phyloP scores from a whole-genome alignment of 2,329 filamentous ascomycete genomes.

The Xylaria sp. region DNA sequence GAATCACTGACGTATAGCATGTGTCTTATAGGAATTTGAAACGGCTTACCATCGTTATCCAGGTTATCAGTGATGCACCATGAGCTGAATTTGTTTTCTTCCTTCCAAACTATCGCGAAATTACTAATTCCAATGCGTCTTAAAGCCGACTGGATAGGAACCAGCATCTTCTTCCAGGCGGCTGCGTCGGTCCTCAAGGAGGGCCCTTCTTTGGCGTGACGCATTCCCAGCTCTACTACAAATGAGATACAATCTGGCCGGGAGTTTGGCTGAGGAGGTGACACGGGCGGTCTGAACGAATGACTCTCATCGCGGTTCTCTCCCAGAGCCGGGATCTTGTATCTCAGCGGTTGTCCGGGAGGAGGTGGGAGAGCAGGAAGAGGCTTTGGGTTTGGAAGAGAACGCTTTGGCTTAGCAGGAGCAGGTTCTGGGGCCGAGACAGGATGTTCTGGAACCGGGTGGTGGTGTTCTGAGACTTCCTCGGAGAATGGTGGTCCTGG shows the following conservation, averaged over 20 bases:
- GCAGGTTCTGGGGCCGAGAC: too few species aligned
- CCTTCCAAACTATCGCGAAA: neutral
- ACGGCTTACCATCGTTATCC: neutral
- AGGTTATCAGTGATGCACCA: conserved; percentile 19
- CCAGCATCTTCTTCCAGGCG: neutral
- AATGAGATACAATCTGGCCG: neutral
- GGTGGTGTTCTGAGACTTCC: too few species aligned
- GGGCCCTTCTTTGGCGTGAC: neutral
- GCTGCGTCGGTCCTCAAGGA: neutral
- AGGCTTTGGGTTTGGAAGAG: too few species aligned
- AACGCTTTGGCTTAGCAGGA: too few species aligned
- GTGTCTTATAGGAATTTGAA: neutral
- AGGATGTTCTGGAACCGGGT: too few species aligned
- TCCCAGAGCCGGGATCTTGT: too few species aligned
- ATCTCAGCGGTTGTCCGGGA: too few species aligned
- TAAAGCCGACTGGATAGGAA: neutral
- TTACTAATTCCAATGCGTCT: neutral
- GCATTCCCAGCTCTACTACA: neutral
- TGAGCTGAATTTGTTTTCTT: neutral
- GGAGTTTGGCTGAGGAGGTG: too few species aligned
- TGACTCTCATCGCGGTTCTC: too few species aligned
- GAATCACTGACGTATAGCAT: neutral
- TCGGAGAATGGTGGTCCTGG: too few species aligned
- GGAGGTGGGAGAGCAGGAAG: too few species aligned
- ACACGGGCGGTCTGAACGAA: too few species aligned